Evolutionary conservation across 1,284 basidiomycete genomes (phyloP).

Genomic region (Fomitopsis palustris): DNA sequence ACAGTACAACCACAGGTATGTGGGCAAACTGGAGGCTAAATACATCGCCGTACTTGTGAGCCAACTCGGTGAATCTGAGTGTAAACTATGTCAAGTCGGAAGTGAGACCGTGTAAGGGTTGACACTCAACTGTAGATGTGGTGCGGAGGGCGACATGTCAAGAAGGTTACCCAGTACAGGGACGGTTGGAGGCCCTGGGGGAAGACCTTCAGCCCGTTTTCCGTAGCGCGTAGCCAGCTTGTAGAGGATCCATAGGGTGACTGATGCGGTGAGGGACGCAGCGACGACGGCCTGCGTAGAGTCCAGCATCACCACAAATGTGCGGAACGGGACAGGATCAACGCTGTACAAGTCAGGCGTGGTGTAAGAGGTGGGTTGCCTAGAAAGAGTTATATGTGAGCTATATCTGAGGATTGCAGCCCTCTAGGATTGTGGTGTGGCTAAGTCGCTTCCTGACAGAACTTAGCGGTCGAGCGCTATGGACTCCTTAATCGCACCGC

Average conservation of each 20-base stretch:
- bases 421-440: too few species aligned
- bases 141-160: constrained; percentile 23
- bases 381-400: too few species aligned
- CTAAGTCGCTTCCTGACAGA: too few species aligned
- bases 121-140: constrained; percentile 18
- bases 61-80: constrained; percentile 25
- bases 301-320: too few species aligned
- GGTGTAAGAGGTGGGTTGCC: too few species aligned
- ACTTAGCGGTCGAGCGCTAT: too few species aligned
- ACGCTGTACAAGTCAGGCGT: too few species aligned
- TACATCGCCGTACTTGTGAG: constrained; percentile 24
- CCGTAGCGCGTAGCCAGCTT: neutral
- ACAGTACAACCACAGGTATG: constrained; percentile 22
- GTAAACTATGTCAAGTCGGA: neutral
- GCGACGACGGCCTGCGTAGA: neutral
- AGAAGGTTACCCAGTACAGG: constrained; percentile 31
- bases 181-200: constrained; percentile 32
- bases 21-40: constrained; percentile 25
- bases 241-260: neutral
- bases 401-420: too few species aligned
- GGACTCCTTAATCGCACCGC: too few species aligned
- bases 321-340: too few species aligned
- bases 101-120: neutral
- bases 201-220: constrained; percentile 21
- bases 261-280: neutral